Conservation (phyloP, 1,284 basidiomycete species). For the Melampsora americana region DNA sequence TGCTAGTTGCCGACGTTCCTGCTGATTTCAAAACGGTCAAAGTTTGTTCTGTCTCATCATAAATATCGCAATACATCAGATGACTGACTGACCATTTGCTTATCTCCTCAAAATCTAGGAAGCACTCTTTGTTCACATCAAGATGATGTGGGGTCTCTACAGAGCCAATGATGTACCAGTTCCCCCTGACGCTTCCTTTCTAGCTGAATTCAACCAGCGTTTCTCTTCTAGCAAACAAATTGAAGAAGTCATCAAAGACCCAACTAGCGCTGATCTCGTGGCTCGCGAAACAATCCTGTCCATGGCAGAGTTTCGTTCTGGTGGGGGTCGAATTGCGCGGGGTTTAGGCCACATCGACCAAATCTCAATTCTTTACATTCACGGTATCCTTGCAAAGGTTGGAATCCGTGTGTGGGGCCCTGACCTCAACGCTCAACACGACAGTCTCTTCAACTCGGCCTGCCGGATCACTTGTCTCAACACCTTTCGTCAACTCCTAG, state of each 20-base stretch:
- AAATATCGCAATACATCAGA: not conserved
- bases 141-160: conserved; percentile 31
- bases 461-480: conserved; percentile 11
- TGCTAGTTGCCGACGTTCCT: conserved; percentile 4
- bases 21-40: conserved; percentile 5
- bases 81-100: not conserved
- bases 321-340: conserved; percentile 3
- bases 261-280: not conserved
- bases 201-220: conserved; percentile 17
- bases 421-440: conserved; percentile 9
- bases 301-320: not conserved
- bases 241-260: not conserved
- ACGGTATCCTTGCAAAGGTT: conserved; percentile 17
- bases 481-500: conserved; percentile 13
- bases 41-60: not conserved
- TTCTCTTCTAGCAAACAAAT: conserved; percentile 10
- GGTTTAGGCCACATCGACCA: conserved; percentile 14
- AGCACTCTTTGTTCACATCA: conserved; percentile 15
- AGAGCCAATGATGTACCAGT: conserved; percentile 18
- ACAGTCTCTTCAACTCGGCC: conserved; percentile 30
- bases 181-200: conserved; percentile 1
- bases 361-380: conserved; percentile 10
- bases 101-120: not conserved
- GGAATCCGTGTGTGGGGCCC: conserved; percentile 30
- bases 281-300: not conserved